Base-by-base conservation (phyloP, 225 moss, liverwort and hornwort genomes). In the Physcomitrium patens region DNA sequence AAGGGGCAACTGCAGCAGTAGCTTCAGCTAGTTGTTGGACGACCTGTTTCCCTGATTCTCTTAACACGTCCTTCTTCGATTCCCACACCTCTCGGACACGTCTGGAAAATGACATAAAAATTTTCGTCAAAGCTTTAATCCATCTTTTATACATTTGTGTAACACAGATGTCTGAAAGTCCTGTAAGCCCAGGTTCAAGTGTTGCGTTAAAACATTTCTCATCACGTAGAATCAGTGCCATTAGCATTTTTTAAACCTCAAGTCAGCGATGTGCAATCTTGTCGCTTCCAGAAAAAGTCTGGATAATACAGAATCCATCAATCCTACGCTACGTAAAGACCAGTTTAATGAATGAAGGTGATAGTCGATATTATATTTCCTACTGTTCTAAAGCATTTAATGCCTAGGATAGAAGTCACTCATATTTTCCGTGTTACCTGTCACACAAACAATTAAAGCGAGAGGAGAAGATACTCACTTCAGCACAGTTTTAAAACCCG, bases 71-170 rank as follows among this genome's bases (percentile, higher is more conserved):
- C 80, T 92, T 95, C 81, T 91, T 95, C 10, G 86, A 84, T 44
- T 91, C 88, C 99, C 99, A 99, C n/a, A 95, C 99, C 76, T 99
- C 99, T 74, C 89, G 90, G 41, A 99, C 95, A 70, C 99, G 93
- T 74, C 99, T 99, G 87, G 15, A 26, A 55, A 50, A 56, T 12
- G 42, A 65, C 22, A 80, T 68, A 9, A 47, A 65, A 24, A 61
- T 13, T 44, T 14, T 1, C 31, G 52, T 64, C 11, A 14, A 12
- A 48, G 19, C 52, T 37, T 12, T 51, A 47, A 31, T 54, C 10
- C 58, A 69, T 62, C 49, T 16, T 71, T 65, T 47, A 48, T 67
- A n/a, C 42, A 16, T 7, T 49, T 17, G 59, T 11, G 19, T 43
- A n/a, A 10, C n/a, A 10, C 12, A 51, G 14, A 57, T 68, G 19